Evolutionary conservation across 805 yeast genomes (phyloP).

Genomic region (Saccharomycopsis sp.): DNA sequence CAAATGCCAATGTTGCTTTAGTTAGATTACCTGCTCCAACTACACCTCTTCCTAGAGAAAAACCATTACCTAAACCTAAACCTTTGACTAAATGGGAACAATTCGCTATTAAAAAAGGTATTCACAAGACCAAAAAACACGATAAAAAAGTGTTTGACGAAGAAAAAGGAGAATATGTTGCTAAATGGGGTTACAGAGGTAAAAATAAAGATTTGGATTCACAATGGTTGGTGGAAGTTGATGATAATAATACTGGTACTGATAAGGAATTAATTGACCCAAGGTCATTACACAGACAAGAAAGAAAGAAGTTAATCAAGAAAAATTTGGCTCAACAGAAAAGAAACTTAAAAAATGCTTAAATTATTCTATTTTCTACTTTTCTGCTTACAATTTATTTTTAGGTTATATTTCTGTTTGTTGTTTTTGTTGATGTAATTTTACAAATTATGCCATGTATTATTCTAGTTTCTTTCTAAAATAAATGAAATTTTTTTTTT

Average conservation of each 20-base stretch:
- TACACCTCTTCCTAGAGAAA: constrained; percentile 85
- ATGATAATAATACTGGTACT: constrained; percentile 54
- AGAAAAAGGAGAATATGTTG: constrained; percentile 87
- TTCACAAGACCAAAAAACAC: constrained; percentile 76
- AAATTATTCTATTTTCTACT: too few relatives aligned
- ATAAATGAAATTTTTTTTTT: too few relatives aligned
- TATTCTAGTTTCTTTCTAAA: neutral
- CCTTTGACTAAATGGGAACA: constrained; percentile 93
- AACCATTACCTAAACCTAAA: constrained; percentile 87
- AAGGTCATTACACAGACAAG: constrained; percentile 67
- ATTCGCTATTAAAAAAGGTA: constrained; percentile 94
- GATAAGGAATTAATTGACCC: constrained; percentile 74
- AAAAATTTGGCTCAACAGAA: constrained; percentile 80
- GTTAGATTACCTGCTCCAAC: constrained; percentile 77
- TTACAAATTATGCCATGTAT: neutral
- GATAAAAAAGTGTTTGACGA: constrained; percentile 90
- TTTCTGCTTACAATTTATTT: neutral
- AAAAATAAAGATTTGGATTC: constrained; percentile 69
- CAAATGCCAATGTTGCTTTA: constrained; percentile 66
- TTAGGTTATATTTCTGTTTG: neutral
- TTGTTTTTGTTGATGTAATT: neutral
- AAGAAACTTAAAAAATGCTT: constrained; percentile 42
- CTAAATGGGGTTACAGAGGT: constrained; percentile 97
- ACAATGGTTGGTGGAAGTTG: constrained; percentile 96
- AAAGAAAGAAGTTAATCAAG: constrained; percentile 76